phyloP scores from a whole-genome alignment of 2,329 filamentous ascomycete species.

The Fusarium penzigii region DNA sequence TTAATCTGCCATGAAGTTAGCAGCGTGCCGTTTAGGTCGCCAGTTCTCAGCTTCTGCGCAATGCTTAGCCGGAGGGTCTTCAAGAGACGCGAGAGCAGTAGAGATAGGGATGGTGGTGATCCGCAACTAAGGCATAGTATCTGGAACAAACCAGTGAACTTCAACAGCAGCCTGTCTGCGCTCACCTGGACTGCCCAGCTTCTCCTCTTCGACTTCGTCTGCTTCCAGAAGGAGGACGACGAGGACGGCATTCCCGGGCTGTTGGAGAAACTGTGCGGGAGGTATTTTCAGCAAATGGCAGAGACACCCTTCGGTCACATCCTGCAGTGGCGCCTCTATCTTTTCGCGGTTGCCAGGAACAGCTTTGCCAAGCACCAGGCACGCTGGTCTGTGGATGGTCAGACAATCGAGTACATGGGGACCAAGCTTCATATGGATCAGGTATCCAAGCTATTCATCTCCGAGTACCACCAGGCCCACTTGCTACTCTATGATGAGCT shows the following conservation, averaged over 20 bases:
- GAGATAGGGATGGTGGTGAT: background rate
- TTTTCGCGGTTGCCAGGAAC: background rate
- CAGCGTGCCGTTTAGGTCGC: background rate
- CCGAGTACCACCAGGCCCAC: background rate
- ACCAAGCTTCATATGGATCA: background rate
- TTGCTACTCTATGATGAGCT: constrained; percentile 1
- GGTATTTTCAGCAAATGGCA: constrained; percentile 4
- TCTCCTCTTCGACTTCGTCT: constrained; percentile 2
- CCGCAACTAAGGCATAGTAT: background rate
- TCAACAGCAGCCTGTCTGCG: constrained; percentile 1
- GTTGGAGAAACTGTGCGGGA: constrained; percentile 1
- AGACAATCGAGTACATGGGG: background rate
- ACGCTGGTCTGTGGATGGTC: background rate
- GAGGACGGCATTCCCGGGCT: constrained; percentile 1
- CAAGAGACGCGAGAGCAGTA: background rate
- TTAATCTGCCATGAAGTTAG: constrained; percentile 1
- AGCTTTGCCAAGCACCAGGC: background rate
- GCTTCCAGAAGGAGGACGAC: constrained; percentile 4
- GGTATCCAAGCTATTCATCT: background rate
- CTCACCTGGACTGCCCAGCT: constrained; percentile 1
- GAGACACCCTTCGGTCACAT: constrained; percentile 1
- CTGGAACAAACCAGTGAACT: background rate
- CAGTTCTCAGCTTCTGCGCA: constrained; percentile 3
- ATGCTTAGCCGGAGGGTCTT: constrained; percentile 2
- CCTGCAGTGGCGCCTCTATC: background rate